Evolutionary conservation across 495 filamentous ascomycete species (phyloP).

Genomic region (Letharia lupina): DNA sequence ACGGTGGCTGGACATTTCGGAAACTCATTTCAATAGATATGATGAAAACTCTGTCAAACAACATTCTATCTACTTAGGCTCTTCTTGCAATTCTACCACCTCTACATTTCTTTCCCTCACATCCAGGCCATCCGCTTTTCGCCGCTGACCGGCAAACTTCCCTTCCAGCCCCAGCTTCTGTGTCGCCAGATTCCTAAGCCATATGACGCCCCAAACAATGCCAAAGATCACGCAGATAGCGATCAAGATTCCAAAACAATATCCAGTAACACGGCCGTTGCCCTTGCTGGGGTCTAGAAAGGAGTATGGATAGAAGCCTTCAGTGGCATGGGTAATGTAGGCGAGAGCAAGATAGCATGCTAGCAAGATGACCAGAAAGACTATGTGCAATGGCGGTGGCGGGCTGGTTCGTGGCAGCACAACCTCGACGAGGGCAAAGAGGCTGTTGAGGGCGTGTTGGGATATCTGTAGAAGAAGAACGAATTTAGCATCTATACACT

Average conservation of each 20-base stretch:
- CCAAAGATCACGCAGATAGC: constrained; percentile 58
- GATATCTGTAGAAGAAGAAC: constrained; percentile 44
- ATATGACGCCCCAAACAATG: constrained; percentile 45
- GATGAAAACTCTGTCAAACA: background rate
- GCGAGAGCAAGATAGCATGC: constrained; percentile 64
- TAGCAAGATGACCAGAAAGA: constrained; percentile 52
- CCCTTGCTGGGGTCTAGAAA: constrained; percentile 58
- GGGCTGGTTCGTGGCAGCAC: constrained; percentile 52
- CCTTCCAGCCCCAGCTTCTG: constrained; percentile 22
- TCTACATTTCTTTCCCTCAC: constrained; percentile 8
- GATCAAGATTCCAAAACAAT: constrained; percentile 52
- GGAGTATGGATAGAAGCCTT: constrained; percentile 65
- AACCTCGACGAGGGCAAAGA: constrained; percentile 67
- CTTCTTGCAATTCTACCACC: constrained; percentile 9
- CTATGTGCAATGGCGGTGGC: constrained; percentile 48
- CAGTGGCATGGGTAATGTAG: constrained; percentile 59
- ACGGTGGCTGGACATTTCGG: background rate
- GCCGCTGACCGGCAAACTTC: constrained; percentile 16
- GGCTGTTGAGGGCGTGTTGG: constrained; percentile 62
- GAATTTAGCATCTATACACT: background rate
- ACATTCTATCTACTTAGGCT: background rate
- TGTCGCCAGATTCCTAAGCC: constrained; percentile 41
- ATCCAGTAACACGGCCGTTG: constrained; percentile 36
- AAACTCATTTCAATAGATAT: background rate
- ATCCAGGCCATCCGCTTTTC: background rate